Evolutionary conservation across 108 stramenopile genomes (phyloP).

Genomic region (Cylindrotheca closterium): DNA sequence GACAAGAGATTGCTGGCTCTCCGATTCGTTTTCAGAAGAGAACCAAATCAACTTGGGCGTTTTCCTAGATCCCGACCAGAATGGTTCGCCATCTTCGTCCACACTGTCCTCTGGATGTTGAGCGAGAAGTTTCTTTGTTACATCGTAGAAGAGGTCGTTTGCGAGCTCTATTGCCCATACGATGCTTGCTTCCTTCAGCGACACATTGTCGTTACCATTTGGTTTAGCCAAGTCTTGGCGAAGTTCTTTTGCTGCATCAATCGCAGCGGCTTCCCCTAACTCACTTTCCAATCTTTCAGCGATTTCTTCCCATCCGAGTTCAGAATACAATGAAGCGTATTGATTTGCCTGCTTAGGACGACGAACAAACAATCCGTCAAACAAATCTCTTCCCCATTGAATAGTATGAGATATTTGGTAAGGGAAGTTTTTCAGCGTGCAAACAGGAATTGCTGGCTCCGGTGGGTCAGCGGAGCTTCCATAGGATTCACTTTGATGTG

Average conservation of each 20-base stretch:
- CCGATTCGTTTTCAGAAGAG: conserved; percentile 25
- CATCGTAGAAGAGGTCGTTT: conserved; percentile 47
- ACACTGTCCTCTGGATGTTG: conserved; percentile 89
- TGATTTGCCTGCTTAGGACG: conserved; percentile 81
- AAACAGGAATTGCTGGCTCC: conserved; percentile 85
- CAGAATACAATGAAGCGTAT: conserved; percentile 38
- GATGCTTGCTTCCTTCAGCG: conserved; percentile 40
- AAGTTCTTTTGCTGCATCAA: conserved; percentile 66
- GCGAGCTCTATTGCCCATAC: conserved; percentile 67
- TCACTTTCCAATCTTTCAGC: conserved; percentile 43
- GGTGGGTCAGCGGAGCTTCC: conserved; percentile 86
- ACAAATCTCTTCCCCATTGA: conserved; percentile 87
- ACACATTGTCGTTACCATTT: not conserved
- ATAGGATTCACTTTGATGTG: conserved; percentile 82
- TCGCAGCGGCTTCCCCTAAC: conserved; percentile 62
- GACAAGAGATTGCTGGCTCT: conserved; percentile 45
- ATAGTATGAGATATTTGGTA: conserved; percentile 90
- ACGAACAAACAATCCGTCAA: conserved; percentile 78
- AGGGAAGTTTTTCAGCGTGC: conserved; percentile 89
- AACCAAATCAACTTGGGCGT: conserved; percentile 55
- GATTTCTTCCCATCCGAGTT: conserved; percentile 35
- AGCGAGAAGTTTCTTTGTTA: conserved; percentile 57
- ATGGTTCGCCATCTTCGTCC: conserved; percentile 93
- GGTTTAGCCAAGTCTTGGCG: conserved; percentile 50
- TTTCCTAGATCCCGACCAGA: conserved; percentile 90